Base-by-base conservation (phyloP, 2,329 filamentous ascomycete genomes). In the Fusarium lyarnte region DNA sequence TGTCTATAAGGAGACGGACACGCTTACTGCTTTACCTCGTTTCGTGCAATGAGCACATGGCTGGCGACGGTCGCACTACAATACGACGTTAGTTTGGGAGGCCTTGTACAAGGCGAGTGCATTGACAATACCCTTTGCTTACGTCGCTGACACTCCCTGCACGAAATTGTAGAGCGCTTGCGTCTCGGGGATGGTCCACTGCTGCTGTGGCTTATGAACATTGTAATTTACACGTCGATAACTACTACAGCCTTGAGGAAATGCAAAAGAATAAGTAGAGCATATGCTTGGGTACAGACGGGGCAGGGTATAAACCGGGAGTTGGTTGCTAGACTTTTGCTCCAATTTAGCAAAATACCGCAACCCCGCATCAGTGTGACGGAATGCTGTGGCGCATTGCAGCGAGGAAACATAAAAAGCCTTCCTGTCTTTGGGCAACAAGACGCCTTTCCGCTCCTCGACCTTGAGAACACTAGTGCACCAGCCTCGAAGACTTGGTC, bases 1-100 rank as follows among this genome's bases (percentile, higher is more conserved):
- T 17, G 10, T 17, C 1, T 9, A 2, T 11, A 33, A 0, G 14
- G 9, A 25, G 10, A 4, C 31, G 0, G 11, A 2, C 10, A 5
- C 14, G 10, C 41, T 43, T 43, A 43, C 41, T 8, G 23, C n/a
- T 12, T 43, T 43, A 9, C 41, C n/a, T 3, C 41, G 41, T 43
- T 43, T 43, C n/a, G 12, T 43, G 8, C 41, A 43, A 23, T 43
- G 41, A 43, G 41, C 16, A 8, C 41, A 43, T 43, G 41, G 41
- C 41, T 43, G 41, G 41, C 41, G 41, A 23, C 41, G 41, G 16
- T 43, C 41, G 16, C 41, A 25, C 41, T 42, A 8, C 41, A 43
- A 17, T 7, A 3, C 14, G 7, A 11, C 6, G 6, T 43, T 12
- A 43, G 41, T 43, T 16, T 17, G 6, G n/a, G 41, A 7, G 11